These are phyloP conservation scores for Alternaria alternata DNA, from an alignment of 2,329 filamentous ascomycete genomes.

Conservation along the genomic window DNA sequence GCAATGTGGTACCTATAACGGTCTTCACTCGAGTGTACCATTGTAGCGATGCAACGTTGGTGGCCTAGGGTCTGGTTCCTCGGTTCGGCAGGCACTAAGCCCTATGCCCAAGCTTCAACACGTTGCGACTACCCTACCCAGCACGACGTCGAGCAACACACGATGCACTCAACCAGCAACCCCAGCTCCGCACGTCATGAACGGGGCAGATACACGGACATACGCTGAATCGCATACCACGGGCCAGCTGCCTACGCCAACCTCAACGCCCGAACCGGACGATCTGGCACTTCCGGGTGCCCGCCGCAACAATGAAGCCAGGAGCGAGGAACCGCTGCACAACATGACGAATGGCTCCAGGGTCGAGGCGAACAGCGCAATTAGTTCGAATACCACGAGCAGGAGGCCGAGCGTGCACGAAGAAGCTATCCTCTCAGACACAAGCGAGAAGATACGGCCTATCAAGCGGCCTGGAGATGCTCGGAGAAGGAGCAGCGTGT, in stretches of 20 bases:
- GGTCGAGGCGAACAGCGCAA: too few relatives aligned
- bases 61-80: not conserved
- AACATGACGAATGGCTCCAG: conserved; percentile 20
- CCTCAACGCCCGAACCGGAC: conserved; percentile 37
- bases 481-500: conserved; percentile 46
- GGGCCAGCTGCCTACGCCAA: conserved; percentile 42
- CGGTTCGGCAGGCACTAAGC: conserved; percentile 11
- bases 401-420: conserved; percentile 36
- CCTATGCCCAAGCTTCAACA: conserved; percentile 13
- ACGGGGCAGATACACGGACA: conserved; percentile 34
- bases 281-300: conserved; percentile 26
- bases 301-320: conserved; percentile 18
- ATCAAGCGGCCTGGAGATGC: conserved; percentile 49
- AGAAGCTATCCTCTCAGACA: conserved; percentile 44
- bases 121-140: conserved; percentile 9
- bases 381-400: conserved; percentile 20
- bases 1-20: not conserved
- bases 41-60: not conserved
- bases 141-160: conserved; percentile 1
- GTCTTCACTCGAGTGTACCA: not conserved
- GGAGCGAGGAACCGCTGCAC: conserved; percentile 15
- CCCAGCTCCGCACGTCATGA: conserved; percentile 37
- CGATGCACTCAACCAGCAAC: conserved; percentile 25
- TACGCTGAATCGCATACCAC: conserved; percentile 26
- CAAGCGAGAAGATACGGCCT: conserved; percentile 41